Evolutionary conservation across 2,329 filamentous ascomycete genomes (phyloP).

Genomic region (Simplicillium sp.): DNA sequence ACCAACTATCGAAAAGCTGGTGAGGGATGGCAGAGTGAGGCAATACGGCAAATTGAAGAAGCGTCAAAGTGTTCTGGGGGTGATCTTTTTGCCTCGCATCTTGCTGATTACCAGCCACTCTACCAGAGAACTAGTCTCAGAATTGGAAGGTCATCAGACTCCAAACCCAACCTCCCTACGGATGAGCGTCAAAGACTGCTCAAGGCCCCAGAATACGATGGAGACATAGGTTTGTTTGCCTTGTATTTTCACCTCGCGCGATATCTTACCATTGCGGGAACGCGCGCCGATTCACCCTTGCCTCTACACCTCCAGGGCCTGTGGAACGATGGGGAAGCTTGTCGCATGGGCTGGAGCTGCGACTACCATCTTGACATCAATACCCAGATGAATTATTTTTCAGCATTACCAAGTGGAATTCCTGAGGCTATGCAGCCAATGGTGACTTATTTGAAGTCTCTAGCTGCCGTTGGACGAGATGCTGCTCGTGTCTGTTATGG

Average conservation of each 20-base stretch:
- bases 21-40: constrained; percentile 1
- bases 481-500: constrained; percentile 4
- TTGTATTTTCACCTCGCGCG: constrained; percentile 6
- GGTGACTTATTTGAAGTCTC: background rate
- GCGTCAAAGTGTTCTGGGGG: background rate
- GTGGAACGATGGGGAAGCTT: constrained; percentile 7
- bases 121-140: constrained; percentile 4
- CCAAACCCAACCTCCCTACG: background rate
- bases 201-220: constrained; percentile 4
- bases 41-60: constrained; percentile 2
- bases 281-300: constrained; percentile 4
- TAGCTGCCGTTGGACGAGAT: constrained; percentile 2
- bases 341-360: constrained; percentile 8
- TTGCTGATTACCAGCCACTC: constrained; percentile 4
- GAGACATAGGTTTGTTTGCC: constrained; percentile 4
- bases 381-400: constrained; percentile 8
- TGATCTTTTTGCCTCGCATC: constrained; percentile 3
- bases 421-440: constrained; percentile 5
- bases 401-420: constrained; percentile 2
- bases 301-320: constrained; percentile 5
- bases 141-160: background rate
- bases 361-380: constrained; percentile 7
- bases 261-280: constrained; percentile 6
- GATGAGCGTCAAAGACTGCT: constrained; percentile 2
- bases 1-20: constrained; percentile 1